Conservation (phyloP, 805 yeast genomes). For the Saccharomycopsis babjevae region DNA sequence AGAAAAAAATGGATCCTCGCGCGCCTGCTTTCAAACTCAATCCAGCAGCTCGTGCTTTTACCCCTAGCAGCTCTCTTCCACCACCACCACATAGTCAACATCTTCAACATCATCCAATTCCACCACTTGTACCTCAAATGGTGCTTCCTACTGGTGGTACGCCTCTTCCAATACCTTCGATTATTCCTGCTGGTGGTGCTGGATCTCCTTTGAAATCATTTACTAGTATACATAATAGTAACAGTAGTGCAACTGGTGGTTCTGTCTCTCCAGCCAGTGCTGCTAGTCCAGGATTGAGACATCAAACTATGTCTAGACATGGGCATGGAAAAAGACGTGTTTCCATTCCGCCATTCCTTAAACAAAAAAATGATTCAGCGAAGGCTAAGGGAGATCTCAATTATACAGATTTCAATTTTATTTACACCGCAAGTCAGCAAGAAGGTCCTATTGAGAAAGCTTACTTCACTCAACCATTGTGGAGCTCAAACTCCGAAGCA, state of each 20-base stretch:
- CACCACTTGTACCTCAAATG: background rate
- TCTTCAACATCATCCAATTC: background rate
- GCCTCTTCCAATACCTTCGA: background rate
- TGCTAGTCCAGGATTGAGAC: background rate
- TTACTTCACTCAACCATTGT: conserved; percentile 66
- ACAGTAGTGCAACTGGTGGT: conserved; percentile 5
- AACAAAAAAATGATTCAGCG: conserved; percentile 14
- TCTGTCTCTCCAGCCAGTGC: background rate
- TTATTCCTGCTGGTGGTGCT: background rate
- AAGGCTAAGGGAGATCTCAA: conserved; percentile 5
- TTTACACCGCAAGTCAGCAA: background rate
- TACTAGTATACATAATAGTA: background rate
- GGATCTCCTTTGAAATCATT: conserved; percentile 8
- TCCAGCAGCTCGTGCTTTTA: conserved; percentile 57
- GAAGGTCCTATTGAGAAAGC: conserved; percentile 41
- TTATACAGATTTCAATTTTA: conserved; percentile 10
- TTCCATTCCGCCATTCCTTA: background rate
- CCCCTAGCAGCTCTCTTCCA: conserved; percentile 31
- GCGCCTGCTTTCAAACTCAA: conserved; percentile 61
- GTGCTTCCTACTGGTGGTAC: background rate
- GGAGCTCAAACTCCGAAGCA: conserved; percentile 53
- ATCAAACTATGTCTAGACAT: background rate
- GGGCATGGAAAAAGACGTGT: background rate
- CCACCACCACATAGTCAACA: conserved; percentile 17
- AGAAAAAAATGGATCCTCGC: conserved; percentile 45